phyloP scores from a whole-genome alignment of 108 stramenopile species.

The Cylindrotheca closterium region DNA sequence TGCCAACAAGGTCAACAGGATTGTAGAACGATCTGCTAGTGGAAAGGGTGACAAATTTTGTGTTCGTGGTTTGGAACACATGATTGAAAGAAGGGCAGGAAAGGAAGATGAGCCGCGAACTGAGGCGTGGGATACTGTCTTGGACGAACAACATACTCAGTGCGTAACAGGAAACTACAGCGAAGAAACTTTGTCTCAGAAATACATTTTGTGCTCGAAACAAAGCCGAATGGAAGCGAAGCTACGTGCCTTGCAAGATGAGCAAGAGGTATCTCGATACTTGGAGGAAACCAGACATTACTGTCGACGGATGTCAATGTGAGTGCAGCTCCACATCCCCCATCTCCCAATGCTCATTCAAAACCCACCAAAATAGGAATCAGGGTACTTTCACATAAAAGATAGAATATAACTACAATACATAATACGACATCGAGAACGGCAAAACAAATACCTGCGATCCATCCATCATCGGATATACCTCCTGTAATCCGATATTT shows the following conservation, averaged over 20 bases:
- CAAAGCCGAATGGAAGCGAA: slow-evolving; percentile 10
- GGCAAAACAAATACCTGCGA: no score
- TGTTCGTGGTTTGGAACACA: slow-evolving; percentile 25
- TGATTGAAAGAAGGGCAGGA: slow-evolving; percentile 5
- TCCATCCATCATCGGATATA: no score
- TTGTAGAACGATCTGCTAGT: slow-evolving; percentile 13
- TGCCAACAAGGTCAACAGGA: slow-evolving; percentile 9
- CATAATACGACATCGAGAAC: no score
- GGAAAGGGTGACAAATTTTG: not conserved
- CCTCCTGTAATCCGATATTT: no score
- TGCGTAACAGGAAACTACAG: slow-evolving; percentile 8
- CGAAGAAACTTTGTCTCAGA: slow-evolving; percentile 18
- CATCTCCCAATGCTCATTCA: no score
- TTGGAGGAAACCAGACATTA: slow-evolving; percentile 6
- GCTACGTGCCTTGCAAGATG: slow-evolving; percentile 19
- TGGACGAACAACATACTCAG: slow-evolving; percentile 29
- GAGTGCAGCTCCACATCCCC: no score
- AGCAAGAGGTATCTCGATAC: slow-evolving; percentile 9
- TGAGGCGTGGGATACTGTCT: slow-evolving; percentile 19
- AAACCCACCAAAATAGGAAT: no score
- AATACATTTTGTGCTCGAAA: slow-evolving; percentile 14
- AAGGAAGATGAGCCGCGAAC: not conserved
- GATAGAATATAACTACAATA: no score
- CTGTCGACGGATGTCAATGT: slow-evolving; percentile 8
- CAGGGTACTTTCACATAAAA: no score